A percentile compares a stretch with the other conserved stretches of the same genome.
Evolutionary conservation across 495 filamentous ascomycete genomes (phyloP).

Genomic region (Talaromyces thailandensis): DNA sequence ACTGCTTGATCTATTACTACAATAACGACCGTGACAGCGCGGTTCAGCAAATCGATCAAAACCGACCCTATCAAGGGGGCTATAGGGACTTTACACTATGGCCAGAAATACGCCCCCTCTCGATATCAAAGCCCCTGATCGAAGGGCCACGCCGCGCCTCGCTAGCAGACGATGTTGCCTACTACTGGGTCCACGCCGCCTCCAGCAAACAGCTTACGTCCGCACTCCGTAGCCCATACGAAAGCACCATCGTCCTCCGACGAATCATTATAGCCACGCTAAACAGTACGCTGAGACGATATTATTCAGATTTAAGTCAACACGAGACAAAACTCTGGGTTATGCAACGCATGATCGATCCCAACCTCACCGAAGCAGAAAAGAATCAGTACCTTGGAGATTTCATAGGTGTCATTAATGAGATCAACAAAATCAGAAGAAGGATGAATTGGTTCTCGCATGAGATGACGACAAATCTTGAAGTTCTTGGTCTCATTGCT

Average conservation of each 20-base stretch:
- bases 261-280: neutral
- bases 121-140: neutral
- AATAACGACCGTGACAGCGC: neutral
- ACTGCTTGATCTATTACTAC: neutral
- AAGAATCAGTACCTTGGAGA: neutral
- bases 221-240: neutral
- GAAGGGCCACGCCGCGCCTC: neutral
- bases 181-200: neutral
- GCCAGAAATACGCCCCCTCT: neutral
- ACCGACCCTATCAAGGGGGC: neutral
- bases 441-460: neutral
- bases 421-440: conserved; percentile 1
- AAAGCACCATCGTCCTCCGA: neutral
- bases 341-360: neutral
- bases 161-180: neutral
- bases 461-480: neutral
- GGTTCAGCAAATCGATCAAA: neutral
- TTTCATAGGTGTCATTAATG: neutral
- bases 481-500: neutral
- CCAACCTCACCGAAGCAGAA: neutral
- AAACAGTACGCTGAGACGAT: neutral
- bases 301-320: neutral
- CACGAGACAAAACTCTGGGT: neutral
- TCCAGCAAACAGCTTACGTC: neutral
- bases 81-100: neutral